phyloP scores from a whole-genome alignment of 306 rosid genomes.

The Leucaena leucocephala region DNA sequence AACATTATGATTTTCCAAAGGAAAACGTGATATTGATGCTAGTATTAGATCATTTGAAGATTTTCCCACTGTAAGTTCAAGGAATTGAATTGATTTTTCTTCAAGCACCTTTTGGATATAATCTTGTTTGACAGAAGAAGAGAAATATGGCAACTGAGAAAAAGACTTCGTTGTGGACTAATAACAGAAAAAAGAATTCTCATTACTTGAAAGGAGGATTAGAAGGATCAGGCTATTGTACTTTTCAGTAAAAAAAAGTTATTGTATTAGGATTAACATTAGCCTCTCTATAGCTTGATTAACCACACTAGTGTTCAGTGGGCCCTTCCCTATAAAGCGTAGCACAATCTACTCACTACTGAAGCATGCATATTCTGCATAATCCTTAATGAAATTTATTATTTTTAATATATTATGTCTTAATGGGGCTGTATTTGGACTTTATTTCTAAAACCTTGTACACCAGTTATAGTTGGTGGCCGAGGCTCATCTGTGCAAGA shows the following conservation, averaged over 20 bases:
- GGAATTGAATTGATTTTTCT: constrained; percentile 3
- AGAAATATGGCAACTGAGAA: constrained; percentile 9
- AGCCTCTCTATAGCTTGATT: background rate
- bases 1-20: background rate
- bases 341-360: background rate
- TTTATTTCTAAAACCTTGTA: constrained; percentile 11
- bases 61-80: background rate
- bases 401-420: background rate
- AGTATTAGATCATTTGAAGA: constrained; percentile 17
- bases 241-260: background rate
- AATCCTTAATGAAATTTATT: background rate
- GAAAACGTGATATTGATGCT: constrained; percentile 32
- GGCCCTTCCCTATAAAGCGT: background rate
- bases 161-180: constrained; percentile 4
- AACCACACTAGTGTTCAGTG: background rate
- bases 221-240: background rate
- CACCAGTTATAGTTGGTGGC: background rate
- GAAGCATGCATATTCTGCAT: background rate
- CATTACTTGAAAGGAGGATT: background rate
- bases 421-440: background rate
- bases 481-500: background rate
- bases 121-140: background rate
- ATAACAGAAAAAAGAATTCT: constrained; percentile 19
- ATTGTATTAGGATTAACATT: no score
- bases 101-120: constrained; percentile 31